Base-by-base conservation (phyloP, 805 yeast species). In the Wickerhamiella sorbophila region DNA sequence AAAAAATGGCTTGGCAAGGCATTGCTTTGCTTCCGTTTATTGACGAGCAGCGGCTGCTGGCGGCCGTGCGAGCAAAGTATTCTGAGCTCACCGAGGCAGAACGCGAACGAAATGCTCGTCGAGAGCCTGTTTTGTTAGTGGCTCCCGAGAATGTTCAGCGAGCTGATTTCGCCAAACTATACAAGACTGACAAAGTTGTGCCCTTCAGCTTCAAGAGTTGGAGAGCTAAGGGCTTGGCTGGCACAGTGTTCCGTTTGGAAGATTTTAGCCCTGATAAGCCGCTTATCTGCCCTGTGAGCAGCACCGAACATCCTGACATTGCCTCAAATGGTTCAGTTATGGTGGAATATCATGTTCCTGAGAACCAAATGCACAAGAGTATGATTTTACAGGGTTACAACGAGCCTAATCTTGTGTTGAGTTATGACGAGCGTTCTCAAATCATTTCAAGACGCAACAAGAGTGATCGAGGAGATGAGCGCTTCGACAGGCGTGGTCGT, bases 1-100 rank as follows among this genome's bases (percentile, higher is more conserved):
- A 91, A 58, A 84, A 87, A 41, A 93, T 91, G 15, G 79, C 85
- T 36, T 91, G 98, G 98, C 97, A 91, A 63, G 97, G 96, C 9
- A 95, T 91, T 45, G 95, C 93, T 4, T 70, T 84, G 53, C 70
- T 91, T 44, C 78, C 93, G 3, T 91, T 91, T 67, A 95, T 91
- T 37, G 96, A 91, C 52, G 86, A 81, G 54, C 61, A 71, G 19
- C 70, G 91, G 46, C 69, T 91, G 42, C 64, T 81, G 18, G 74
- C 66, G 2, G 88, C 87, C 1, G 72, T 91, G 71, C 66, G 65
- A 36, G 81, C 93, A 1, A 60, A 68, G 39, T 80, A 83, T 45
- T 53, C 62, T 0, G 70, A 70, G 48, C 64, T 91, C 43, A 64
- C 77, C 1, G 72, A 80, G 0, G 88, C 75, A 40, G 98, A 91